Base-by-base conservation (phyloP, 2,329 filamentous ascomycete genomes). In the Cordyceps farinosa region DNA sequence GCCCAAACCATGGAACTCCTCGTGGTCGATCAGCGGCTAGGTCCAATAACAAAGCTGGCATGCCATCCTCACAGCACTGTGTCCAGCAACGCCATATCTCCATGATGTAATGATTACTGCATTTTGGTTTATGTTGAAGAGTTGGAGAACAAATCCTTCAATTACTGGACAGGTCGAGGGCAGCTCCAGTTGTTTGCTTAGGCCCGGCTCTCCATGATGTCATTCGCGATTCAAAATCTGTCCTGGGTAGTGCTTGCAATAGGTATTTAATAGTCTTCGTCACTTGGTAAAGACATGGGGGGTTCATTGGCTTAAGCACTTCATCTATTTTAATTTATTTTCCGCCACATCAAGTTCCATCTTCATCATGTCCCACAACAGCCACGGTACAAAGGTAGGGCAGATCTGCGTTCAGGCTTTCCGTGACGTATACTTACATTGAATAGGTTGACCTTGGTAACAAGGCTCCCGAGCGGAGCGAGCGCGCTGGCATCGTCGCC, bases 401-500 rank as follows among this genome's bases (percentile, higher is more conserved):
- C 36, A 52, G 5, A 42, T 44, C 47, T 44, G 30, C n/a, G 1
- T 9, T 15, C 5, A 32, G 5, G 15, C 38, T 7, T 1, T 2
- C 1, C 7, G 8, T 29, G n/a, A 2, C 47, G n/a, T 27, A 13
- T 44, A 27, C 47, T 60, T 4, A 60, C 11, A 44, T 11, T 10
- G 6, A 17, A 22, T 9, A 86, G 79, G 82, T 84, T 65, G 76
- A 75, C 22, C 74, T 75, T 51, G 78, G 80, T 62, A 66, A 74
- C 64, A 75, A 83, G 53, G 79, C 84, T 51, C 82, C 85, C 34
- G 62, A 70, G 1, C 82, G 80, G 64, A 73, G 78, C 17, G 91
- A 95, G 74, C 78, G 81, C 15, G 78, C 88, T 5, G 91, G 91
- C 59, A 70, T 80, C 32, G 82, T 94, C 1, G 77, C 83, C 51